phyloP scores from a whole-genome alignment of 108 stramenopile genomes.

The Cyclotella baltica region DNA sequence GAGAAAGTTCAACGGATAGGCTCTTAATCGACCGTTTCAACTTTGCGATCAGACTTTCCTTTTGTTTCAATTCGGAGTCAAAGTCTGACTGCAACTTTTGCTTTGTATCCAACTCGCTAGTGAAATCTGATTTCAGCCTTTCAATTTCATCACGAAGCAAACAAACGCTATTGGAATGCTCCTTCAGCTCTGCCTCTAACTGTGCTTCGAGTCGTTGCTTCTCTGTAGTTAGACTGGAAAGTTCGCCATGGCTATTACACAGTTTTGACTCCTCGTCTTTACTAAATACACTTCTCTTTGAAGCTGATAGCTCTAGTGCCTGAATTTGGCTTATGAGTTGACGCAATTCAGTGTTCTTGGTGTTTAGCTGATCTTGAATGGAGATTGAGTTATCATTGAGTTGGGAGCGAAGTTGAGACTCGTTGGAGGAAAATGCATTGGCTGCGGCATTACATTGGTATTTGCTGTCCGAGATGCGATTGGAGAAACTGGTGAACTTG shows the following conservation, averaged over 20 bases:
- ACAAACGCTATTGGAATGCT: not conserved
- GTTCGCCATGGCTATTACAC: not conserved
- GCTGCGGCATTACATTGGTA: not conserved
- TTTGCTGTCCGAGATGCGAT: not conserved
- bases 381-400: no score
- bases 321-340: constrained; percentile 9
- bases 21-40: not conserved
- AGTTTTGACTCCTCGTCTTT: not conserved
- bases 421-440: not conserved
- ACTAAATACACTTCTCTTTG: not conserved
- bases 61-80: constrained; percentile 1
- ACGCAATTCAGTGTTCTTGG: not conserved
- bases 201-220: not conserved
- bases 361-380: not conserved
- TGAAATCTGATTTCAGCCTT: not conserved
- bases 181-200: not conserved
- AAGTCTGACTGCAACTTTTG: constrained; percentile 21
- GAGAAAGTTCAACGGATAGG: not conserved
- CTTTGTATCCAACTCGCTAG: not conserved
- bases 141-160: not conserved
- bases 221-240: not conserved
- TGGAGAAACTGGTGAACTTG: not conserved
- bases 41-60: not conserved
- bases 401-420: not conserved
- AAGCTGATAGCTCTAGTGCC: constrained; percentile 10